Evolutionary conservation across 1,284 basidiomycete genomes (phyloP), one percentile per base, ranked within the genome.

Genomic region (Pseudozyma thailandica): DNA sequence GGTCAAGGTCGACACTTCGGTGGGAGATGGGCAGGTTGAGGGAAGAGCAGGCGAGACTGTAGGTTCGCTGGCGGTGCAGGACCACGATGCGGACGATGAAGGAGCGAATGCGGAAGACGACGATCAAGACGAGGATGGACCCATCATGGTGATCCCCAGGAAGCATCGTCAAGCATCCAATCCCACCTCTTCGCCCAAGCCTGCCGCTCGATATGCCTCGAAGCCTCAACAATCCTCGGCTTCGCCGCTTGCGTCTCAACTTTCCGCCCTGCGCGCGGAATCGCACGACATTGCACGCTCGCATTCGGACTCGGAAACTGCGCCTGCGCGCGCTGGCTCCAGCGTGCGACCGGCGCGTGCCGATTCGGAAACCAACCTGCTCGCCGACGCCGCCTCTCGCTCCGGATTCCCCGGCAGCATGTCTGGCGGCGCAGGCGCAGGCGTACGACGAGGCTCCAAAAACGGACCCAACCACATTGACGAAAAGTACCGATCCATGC

Each of bases 141-240:
- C 82, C 15, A 70, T 83, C 37, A 78, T 78, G 66, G 50, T 76
- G 74, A 50, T 74, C 46, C 45, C 72, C 33, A 68, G 54, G 18
- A 56, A 37, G 54, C 61, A 44, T 30, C 64, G 68, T 23, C 55
- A 26, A 15, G 25, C 30, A 9, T 26, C 48, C 20, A 50, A 43
- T 21, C 54, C 58, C 16, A 41, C 58, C 10, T 48, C 55, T 4
- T 59, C 45, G 6, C 45, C 63, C 28, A 44, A 37, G 20, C 37
- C 37, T 28, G 42, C 26, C 9, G 8, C 23, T 28, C 26, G n/a
- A n/a, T n/a, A n/a, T n/a, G n/a, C n/a, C n/a, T n/a, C n/a, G n/a
- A n/a, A n/a, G n/a, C n/a, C n/a, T n/a, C n/a, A n/a, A n/a, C n/a
- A n/a, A n/a, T n/a, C n/a, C n/a, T n/a, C n/a, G n/a, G 18, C 12